These are phyloP conservation scores for Hericium erinaceus DNA, from an alignment of 768 basidiomycete species.

Conservation along the genomic window DNA sequence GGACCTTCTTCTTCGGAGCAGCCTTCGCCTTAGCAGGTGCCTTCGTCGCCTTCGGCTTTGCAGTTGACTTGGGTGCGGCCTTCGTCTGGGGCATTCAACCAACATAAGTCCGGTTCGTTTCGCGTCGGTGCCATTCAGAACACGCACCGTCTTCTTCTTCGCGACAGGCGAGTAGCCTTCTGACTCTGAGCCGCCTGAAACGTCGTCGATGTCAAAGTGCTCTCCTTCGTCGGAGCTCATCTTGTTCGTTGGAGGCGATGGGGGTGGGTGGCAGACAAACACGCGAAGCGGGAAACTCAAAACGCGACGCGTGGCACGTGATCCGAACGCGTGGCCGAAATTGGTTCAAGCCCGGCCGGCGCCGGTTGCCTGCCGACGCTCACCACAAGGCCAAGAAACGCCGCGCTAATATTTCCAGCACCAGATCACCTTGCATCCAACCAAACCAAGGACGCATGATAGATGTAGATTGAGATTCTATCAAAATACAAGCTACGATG, in stretches of 20 bases:
- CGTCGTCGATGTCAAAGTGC: slow-evolving; percentile 49
- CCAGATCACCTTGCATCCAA: too few relatives aligned
- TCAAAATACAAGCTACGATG: too few relatives aligned
- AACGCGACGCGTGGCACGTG: slow-evolving; percentile 12
- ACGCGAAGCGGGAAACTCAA: not conserved
- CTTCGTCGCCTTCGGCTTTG: slow-evolving; percentile 42
- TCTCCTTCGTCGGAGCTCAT: slow-evolving; percentile 77
- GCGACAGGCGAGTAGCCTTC: slow-evolving; percentile 54
- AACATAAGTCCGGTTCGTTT: too few relatives aligned
- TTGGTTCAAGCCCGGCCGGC: not conserved
- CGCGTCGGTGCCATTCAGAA: not conserved
- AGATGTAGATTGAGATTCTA: too few relatives aligned
- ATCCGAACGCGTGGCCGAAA: not conserved
- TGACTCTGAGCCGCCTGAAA: slow-evolving; percentile 53
- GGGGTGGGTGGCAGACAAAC: not conserved
- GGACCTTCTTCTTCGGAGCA: slow-evolving; percentile 57
- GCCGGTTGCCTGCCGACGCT: too few relatives aligned
- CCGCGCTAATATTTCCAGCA: too few relatives aligned
- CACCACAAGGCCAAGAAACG: too few relatives aligned
- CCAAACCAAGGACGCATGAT: too few relatives aligned
- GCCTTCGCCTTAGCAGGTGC: slow-evolving; percentile 40
- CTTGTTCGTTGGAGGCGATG: not conserved
- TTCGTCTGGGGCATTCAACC: slow-evolving; percentile 25
- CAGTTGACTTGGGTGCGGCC: slow-evolving; percentile 30
- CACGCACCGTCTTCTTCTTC: slow-evolving; percentile 34